Base-by-base conservation (phyloP, 805 yeast species). In the Yamadazyma akitaensis region DNA sequence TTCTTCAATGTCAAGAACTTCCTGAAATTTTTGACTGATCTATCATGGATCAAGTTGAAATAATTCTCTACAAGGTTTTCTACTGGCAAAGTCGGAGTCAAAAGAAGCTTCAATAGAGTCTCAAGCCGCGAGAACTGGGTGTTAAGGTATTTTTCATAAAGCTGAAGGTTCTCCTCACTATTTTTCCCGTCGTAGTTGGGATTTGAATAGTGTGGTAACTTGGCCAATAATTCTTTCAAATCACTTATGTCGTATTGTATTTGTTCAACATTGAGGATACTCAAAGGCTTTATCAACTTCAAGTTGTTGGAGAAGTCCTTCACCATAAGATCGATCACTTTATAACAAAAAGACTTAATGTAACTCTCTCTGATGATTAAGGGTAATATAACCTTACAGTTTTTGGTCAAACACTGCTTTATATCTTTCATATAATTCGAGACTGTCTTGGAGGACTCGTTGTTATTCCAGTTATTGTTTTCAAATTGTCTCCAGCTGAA, bases 401-500 rank as follows among this genome's bases (percentile, higher is more conserved):
- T 70, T 30, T 74, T 76, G 1, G 66, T 54, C 14, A 86, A 56
- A 0, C 76, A 66, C 6, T 65, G 63, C 44, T 76, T 75, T 42
- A 88, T 63, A 19, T 87, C 86, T 5, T 67, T 62, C 60, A 86
- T 77, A 55, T 87, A 91, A 42, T 82, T 65, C 37, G 96, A 85
- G 52, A 84, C 82, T 51, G 84, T 92, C 25, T 80, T 81, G 2
- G 85, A 87, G n/a, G 75, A 72, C 25, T 77, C 80, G 51, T 80
- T 64, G 32, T 73, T 69, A 25, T 73, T 71, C 96, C 97, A 90
- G 61, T 88, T 85, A 35, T 59, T 57, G 38, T 82, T 79, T 53
- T 83, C 84, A 75, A 94, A 82, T 57, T 89, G 96, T 53, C 94
- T 75, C 96, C 96, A 91, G 5, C 85, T 77, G 47, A 82, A 77